A percentile compares a stretch with the other conserved stretches of the same genome.
Evolutionary conservation across 2,329 filamentous ascomycete genomes (phyloP).

Genomic region (Truncatella angustata): DNA sequence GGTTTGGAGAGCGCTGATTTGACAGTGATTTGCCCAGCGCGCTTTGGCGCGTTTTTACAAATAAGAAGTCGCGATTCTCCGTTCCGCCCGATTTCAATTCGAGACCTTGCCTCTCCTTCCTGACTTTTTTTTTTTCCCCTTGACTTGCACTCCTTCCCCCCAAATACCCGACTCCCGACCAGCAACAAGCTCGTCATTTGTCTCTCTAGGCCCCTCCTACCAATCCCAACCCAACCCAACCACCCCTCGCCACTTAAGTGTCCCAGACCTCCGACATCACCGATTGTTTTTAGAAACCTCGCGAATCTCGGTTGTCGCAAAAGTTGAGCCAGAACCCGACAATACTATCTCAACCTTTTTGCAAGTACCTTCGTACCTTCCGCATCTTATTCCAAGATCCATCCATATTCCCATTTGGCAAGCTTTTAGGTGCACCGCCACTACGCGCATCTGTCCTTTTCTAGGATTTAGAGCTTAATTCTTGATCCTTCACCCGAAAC

Average conservation of each 20-base stretch:
- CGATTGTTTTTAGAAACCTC: not conserved
- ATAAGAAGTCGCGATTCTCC: slow-evolving; percentile 38
- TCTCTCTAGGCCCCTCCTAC: slow-evolving; percentile 21
- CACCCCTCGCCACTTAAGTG: not conserved
- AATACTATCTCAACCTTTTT: slow-evolving; percentile 16
- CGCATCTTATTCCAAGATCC: slow-evolving; percentile 20
- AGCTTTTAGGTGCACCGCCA: not conserved
- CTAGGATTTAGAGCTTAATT: slow-evolving; percentile 9
- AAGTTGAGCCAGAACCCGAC: slow-evolving; percentile 2
- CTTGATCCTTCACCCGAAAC: slow-evolving; percentile 22
- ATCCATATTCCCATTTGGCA: slow-evolving; percentile 10
- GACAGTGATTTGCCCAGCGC: not conserved
- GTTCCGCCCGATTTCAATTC: slow-evolving; percentile 25
- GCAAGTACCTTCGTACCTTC: slow-evolving; percentile 18
- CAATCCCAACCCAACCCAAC: slow-evolving; percentile 13
- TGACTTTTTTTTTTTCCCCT: slow-evolving; percentile 33
- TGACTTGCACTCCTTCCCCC: slow-evolving; percentile 13
- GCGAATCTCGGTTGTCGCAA: not conserved
- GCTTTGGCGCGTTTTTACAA: slow-evolving; percentile 36
- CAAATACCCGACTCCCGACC: not conserved
- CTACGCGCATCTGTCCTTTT: slow-evolving; percentile 8
- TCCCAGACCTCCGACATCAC: not conserved
- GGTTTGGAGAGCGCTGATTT: not conserved
- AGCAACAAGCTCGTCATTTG: slow-evolving; percentile 26
- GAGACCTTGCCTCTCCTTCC: slow-evolving; percentile 29